Base-by-base conservation (phyloP, 2,329 filamentous ascomycete genomes). In the Colletotrichum horii region DNA sequence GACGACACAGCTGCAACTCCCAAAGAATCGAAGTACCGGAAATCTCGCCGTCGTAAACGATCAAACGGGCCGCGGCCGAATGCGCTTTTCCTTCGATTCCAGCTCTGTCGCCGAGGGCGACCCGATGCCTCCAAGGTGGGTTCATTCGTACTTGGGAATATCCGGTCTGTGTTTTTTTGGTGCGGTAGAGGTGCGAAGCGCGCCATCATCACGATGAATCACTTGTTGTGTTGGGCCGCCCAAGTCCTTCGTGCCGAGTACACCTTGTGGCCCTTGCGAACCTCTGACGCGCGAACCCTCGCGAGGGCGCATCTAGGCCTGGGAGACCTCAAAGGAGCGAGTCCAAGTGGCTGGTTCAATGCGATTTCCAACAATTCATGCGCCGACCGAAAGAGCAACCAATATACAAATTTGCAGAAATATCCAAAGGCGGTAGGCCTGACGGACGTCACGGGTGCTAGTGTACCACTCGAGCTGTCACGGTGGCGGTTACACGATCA, bases 31-130 rank as follows among this genome's bases (percentile, higher is more conserved):
- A 80, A 93, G 91, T 82, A 93, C 91, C n/a, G 89, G 91, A 68
- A 93, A 93, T 80, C 87, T 93, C 75, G 84, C 87, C 74, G 82
- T 89, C 78, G 82, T 86, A 78, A 82, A 83, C 77, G 88, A 90
- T 76, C 62, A 84, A 80, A n/a, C 90, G 66, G 91, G 93, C 78
- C 91, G 89, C 78, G 88, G 89, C 78, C 88, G 91, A 85, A 89
- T 92, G 83, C 93, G 94, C 76, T 93, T 95, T 85, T 96, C 95
- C 66, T 93, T 96, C 81, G 95, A 97, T 83, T 92, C 92, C 74
- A 91, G 92, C 68, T 88, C 91, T 76, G 88, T 90, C 78, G 84
- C 85, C 24, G 74, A 75, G 15, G 60, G 60, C 76, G 94, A 96
- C 83, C 88, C 91, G 80, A 87, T 95, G 84, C 89, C 43, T 52